Evolutionary conservation across 2,329 filamentous ascomycete species (phyloP).

Genomic region (Trichophyton simii): DNA sequence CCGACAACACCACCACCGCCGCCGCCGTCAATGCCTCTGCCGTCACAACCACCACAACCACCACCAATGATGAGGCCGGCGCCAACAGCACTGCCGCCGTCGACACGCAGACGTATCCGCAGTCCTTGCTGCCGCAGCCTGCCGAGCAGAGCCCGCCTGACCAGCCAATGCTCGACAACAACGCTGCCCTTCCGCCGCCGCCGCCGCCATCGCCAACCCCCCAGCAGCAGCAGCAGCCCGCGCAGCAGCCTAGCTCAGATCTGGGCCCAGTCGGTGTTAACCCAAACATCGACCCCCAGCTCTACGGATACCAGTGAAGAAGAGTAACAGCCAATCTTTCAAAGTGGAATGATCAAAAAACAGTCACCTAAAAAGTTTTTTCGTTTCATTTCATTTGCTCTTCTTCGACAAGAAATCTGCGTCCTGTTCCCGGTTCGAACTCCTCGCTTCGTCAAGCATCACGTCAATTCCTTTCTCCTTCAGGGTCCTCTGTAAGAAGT

Average conservation of each 20-base stretch:
- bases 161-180: not conserved
- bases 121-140: not conserved
- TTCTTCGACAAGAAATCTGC: constrained; percentile 20
- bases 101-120: not conserved
- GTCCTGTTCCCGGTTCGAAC: constrained; percentile 82
- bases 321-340: not conserved
- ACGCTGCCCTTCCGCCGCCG: no score
- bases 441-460: constrained; percentile 79
- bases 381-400: not conserved
- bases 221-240: not conserved
- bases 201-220: not conserved
- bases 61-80: no score
- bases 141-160: not conserved
- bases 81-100: no score
- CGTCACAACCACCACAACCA: no score
- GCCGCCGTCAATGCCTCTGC: no score
- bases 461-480: constrained; percentile 86
- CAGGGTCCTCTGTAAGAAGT: constrained; percentile 67
- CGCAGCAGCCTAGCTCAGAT: not conserved
- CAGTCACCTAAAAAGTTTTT: no score
- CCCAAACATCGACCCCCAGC: not conserved
- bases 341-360: no score
- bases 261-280: not conserved
- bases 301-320: constrained; percentile 4
- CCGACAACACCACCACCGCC: no score